These are phyloP conservation scores for Purpureocillium lavendulum DNA, from an alignment of 2,329 filamentous ascomycete species.

Conservation along the genomic window DNA sequence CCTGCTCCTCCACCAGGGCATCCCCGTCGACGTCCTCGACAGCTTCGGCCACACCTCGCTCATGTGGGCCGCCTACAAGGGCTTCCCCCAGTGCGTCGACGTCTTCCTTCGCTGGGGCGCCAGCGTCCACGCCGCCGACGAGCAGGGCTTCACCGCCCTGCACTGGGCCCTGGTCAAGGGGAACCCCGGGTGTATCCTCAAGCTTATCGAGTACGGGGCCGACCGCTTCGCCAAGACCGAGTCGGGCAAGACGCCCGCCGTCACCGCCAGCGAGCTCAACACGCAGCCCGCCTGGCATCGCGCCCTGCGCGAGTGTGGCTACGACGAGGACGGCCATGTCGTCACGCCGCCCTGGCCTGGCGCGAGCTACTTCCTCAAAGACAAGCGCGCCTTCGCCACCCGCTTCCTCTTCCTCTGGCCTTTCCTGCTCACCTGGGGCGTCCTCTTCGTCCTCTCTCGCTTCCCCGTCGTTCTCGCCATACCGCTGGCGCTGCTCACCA, in stretches of 20 bases:
- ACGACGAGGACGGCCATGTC: slow-evolving; percentile 67
- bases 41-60: slow-evolving; percentile 85
- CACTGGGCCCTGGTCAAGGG: slow-evolving; percentile 98
- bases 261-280: slow-evolving; percentile 85
- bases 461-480: slow-evolving; percentile 68
- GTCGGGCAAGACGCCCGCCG: slow-evolving; percentile 81
- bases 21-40: slow-evolving; percentile 87
- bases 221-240: slow-evolving; percentile 86
- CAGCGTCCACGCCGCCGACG: slow-evolving; percentile 81
- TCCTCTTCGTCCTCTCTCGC: slow-evolving; percentile 63
- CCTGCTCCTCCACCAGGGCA: slow-evolving; percentile 87
- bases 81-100: slow-evolving; percentile 85
- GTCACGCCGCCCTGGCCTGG: slow-evolving; percentile 63
- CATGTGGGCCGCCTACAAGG: slow-evolving; percentile 99
- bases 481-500: slow-evolving; percentile 58
- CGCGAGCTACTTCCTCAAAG: slow-evolving; percentile 65
- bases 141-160: slow-evolving; percentile 87
- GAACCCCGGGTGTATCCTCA: slow-evolving; percentile 79
- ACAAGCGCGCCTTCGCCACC: slow-evolving; percentile 68
- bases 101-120: slow-evolving; percentile 91
- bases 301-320: slow-evolving; percentile 77
- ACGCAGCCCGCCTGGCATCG: slow-evolving; percentile 73
- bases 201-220: slow-evolving; percentile 89
- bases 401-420: slow-evolving; percentile 90
- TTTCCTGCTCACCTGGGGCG: slow-evolving; percentile 64